Evolutionary conservation across 2,329 filamentous ascomycete species (phyloP), one percentile per base, ranked within the genome.

Genomic region (Trichoderma simmonsii): DNA sequence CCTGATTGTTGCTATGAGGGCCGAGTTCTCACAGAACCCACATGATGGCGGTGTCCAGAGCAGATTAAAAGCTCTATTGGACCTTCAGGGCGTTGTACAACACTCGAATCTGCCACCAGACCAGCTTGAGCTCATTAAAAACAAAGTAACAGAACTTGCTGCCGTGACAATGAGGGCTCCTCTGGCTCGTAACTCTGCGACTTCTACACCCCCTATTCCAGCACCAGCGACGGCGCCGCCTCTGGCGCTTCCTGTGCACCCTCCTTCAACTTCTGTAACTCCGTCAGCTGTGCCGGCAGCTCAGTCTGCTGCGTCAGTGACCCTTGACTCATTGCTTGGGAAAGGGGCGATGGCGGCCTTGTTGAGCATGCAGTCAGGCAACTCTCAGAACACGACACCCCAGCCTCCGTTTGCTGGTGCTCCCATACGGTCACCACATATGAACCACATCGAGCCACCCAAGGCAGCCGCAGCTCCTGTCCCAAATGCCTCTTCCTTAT

Each of bases 111-210:
- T 97, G 80, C 91, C 91, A 73, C 90, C 90, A 77, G 91, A 95
- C 78, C 93, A 97, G 84, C 87, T 97, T 80, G 90, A 92, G 82
- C 89, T 92, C 81, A 92, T 97, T 82, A 93, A 92, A 82, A 91
- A 92, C 80, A 93, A 96, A 87, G 91, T 98, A 82, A 90, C 92
- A 81, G 90, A 91, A 81, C 88, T 97, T 81, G 88, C 81, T 81
- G 79, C 89, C 86, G 83, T 88, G 88, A 87, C 87, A 79, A 85
- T 89, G 81, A 86, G 85, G 81, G 85, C 86, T 67, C 76, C 81
- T 74, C 80, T 82, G 78, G 80, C 82, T 78, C 84, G 82, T 77
- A 80, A 79, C 74, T 76, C 80, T 77, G 78, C 80, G 76, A 82
- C 83, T 76, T 76, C 80, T 77, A 78, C 80, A 34, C 57, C 57